Base-by-base conservation (phyloP, 1,284 basidiomycete species). In the Cryptococcus maquisensis region DNA sequence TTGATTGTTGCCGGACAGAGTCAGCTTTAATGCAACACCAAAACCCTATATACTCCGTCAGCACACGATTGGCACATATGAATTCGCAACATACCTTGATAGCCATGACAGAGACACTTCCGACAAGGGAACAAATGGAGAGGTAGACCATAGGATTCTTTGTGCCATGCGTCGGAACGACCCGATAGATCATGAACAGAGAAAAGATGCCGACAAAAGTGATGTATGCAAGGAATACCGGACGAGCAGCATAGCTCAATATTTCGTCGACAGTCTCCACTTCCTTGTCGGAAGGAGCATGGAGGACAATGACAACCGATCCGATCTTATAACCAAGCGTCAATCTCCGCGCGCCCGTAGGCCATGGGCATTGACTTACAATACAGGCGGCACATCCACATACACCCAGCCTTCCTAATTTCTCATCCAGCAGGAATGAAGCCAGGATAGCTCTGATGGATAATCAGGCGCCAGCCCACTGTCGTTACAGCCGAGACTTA, bases 81-180 rank as follows among this genome's bases (percentile, higher is more conserved):
- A 10, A 23, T 12, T 40, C 23, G 21, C 23, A 8, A 39, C 67
- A 35, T 37, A 70, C 68, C 67, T 74, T 74, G 66, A 74, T 74
- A 37, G 72, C 71, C 72, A 68, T 98, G 64, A 97, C 98, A 56
- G 95, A 98, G 77, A 98, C 94, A 6, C 86, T 98, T 52, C 93
- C 94, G 21, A 95, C 93, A 55, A 94, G 88, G 6, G 97, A 98
- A 83, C 91, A 97, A 71, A 99, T 98, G 88, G 95, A 98, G 71
- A 77, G 66, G 78, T 98, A 98, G 40, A 97, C 88, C 62, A 95
- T 71, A 3, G 95, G 95, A 62, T 89, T 93, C 53, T 84, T 83
- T 56, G 86, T 86, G 42, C 95, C 96, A 67, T 96, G 86, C 57
- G 80, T 84, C n/a, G 95, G 96, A 3, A 84, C 88, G 58, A 97